Base-by-base conservation (phyloP, 805 yeast genomes). In the Tetrapisispora phaffii region DNA sequence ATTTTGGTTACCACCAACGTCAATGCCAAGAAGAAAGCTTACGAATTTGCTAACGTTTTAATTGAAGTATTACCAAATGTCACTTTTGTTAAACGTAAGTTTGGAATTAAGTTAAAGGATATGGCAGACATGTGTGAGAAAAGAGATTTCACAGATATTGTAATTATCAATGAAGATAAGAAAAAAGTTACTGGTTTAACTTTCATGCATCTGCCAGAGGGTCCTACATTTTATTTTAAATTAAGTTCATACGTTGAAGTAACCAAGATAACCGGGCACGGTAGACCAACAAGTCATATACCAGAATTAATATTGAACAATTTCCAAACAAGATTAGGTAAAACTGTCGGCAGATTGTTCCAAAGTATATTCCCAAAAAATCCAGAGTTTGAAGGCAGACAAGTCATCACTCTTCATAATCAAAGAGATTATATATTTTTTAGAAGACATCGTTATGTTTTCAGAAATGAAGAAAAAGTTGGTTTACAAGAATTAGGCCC, bases 401-500 rank as follows among this genome's bases (percentile, higher is more conserved):
- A 93, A 62, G 98, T 87, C 38, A 82, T 93, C 24, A 93, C 98
- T 0, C 68, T 93, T 60, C 98, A 93, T 63, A 93, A 93, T 62
- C 98, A 93, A 64, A 76, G 98, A 71, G 98, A 93, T 64, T 93
- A 75, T 62, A 85, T 93, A 36, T 93, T 93, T 58, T 90, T 93
- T 73, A 77, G 98, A 68, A 79, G 97, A 68, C 98, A 93, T 61
- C 76, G 98, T 57, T 93, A 93, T 57, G 71, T 87, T 1, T 93
- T 93, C 68, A 75, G 77, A 59, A 85, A 87, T 60, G 96, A 88
- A 53, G 95, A 87, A 63, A 81, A 79, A 56, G 97, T 90, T 1
- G 98, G 97, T 7, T 68, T 93, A 42, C 98, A 93, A 59, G 98
- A 93, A 60, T 69, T 93, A 37, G 98, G 98, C 0, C 98, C 98